Evolutionary conservation across 305 asterid species (phyloP).

Genomic region (Solanum hybrid): DNA sequence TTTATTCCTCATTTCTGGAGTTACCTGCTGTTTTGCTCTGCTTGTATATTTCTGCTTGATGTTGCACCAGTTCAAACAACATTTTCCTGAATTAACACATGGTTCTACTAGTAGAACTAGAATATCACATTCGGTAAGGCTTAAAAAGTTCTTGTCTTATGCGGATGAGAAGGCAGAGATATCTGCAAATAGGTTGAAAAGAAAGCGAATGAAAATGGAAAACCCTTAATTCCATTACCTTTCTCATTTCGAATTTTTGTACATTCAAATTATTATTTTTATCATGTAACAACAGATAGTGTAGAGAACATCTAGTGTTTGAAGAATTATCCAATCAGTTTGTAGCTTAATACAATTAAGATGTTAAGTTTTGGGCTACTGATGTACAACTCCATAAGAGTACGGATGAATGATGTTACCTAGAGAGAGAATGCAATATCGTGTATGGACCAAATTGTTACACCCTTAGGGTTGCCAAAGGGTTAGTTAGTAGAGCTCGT

Average conservation of each 20-base stretch:
- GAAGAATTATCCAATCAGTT: background rate
- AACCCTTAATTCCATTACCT: background rate
- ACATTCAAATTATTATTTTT: background rate
- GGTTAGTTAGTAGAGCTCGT: background rate
- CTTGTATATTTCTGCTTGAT: constrained; percentile 36
- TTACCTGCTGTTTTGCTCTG: constrained; percentile 39
- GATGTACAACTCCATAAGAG: background rate
- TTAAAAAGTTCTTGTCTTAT: constrained; percentile 47
- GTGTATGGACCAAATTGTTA: background rate
- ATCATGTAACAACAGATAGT: background rate
- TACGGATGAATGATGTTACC: background rate
- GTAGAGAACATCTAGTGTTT: background rate
- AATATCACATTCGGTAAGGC: constrained; percentile 19
- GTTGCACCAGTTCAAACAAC: constrained; percentile 31
- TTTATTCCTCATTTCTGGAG: constrained; percentile 54
- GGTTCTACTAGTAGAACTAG: background rate
- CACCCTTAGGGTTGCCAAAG: background rate
- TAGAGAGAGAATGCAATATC: background rate
- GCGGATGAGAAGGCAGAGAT: constrained; percentile 60
- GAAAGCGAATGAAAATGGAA: constrained; percentile 27
- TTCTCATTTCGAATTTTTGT: background rate
- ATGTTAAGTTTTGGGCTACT: background rate
- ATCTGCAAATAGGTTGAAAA: constrained; percentile 32
- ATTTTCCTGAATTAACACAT: constrained; percentile 20
- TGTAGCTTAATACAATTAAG: background rate